Conservation (phyloP, 768 basidiomycete species). For the Rhizopogon vinicolor region DNA sequence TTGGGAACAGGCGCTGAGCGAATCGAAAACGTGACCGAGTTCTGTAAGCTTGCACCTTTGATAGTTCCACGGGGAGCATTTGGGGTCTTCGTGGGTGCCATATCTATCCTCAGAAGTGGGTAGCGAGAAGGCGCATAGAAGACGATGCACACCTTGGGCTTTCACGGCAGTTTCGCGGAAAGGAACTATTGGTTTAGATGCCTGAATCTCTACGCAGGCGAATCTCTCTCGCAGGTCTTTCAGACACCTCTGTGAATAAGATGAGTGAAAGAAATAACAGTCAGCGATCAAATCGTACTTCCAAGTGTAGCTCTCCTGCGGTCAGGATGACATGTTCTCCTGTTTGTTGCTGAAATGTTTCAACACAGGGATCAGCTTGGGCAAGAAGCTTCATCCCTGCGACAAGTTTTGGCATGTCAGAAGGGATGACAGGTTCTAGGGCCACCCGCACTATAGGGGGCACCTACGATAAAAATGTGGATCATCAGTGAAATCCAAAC, state of each 20-base stretch:
- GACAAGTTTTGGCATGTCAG: slow-evolving; percentile 87
- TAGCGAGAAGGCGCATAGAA: neutral
- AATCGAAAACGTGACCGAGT: slow-evolving; percentile 76
- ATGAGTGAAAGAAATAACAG: neutral
- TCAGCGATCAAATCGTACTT: slow-evolving; percentile 47
- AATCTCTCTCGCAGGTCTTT: slow-evolving; percentile 96
- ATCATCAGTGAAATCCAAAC: neutral
- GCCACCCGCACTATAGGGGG: slow-evolving; percentile 95
- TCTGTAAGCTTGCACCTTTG: slow-evolving; percentile 59
- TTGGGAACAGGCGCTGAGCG: slow-evolving; percentile 78
- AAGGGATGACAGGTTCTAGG: slow-evolving; percentile 75
- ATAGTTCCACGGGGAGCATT: slow-evolving; percentile 76
- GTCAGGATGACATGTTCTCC: slow-evolving; percentile 97
- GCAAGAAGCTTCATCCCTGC: slow-evolving; percentile 83
- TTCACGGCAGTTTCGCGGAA: slow-evolving; percentile 94
- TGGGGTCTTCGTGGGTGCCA: slow-evolving; percentile 76
- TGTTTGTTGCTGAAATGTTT: slow-evolving; percentile 94
- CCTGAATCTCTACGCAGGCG: slow-evolving; percentile 88
- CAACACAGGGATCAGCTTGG: slow-evolving; percentile 95
- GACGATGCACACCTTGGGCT: slow-evolving; percentile 49
- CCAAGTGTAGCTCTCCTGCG: slow-evolving; percentile 93
- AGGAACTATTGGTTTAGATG: slow-evolving; percentile 94
- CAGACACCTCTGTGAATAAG: slow-evolving; percentile 68
- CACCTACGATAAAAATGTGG: slow-evolving; percentile 37
- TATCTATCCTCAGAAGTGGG: slow-evolving; percentile 47